phyloP scores from a whole-genome alignment of 2,329 filamentous ascomycete species.

The Alternaria arbusti region DNA sequence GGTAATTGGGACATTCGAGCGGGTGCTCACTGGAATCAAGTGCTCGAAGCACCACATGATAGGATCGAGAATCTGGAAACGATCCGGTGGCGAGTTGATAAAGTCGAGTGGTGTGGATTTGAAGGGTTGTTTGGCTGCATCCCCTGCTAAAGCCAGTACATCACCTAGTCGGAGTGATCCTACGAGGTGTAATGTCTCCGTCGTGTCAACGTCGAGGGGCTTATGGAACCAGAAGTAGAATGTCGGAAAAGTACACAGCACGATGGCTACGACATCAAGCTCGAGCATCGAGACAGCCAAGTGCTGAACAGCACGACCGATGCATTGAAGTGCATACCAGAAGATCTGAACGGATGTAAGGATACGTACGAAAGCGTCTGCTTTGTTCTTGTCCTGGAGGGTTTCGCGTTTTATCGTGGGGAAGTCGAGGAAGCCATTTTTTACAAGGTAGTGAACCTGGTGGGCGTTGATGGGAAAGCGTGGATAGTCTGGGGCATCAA shows the following conservation, averaged over 20 bases:
- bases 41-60: background rate
- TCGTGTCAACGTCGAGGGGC: background rate
- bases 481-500: background rate
- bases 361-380: background rate
- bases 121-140: background rate
- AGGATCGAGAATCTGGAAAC: background rate
- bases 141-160: background rate
- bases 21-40: background rate
- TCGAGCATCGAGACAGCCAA: background rate
- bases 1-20: background rate
- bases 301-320: background rate
- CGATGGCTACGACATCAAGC: background rate
- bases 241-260: background rate
- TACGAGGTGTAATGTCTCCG: rapidly evolving
- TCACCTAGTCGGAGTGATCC: background rate
- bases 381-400: background rate
- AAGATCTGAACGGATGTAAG: background rate
- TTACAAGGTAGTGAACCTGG: background rate
- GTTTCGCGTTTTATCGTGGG: background rate
- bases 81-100: background rate
- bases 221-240: background rate
- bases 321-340: background rate
- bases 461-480: background rate
- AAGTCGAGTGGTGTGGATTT: background rate
- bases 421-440: background rate